These are phyloP conservation scores for Cladobotryum mycophilum DNA, from an alignment of 2,329 filamentous ascomycete species.

Conservation along the genomic window DNA sequence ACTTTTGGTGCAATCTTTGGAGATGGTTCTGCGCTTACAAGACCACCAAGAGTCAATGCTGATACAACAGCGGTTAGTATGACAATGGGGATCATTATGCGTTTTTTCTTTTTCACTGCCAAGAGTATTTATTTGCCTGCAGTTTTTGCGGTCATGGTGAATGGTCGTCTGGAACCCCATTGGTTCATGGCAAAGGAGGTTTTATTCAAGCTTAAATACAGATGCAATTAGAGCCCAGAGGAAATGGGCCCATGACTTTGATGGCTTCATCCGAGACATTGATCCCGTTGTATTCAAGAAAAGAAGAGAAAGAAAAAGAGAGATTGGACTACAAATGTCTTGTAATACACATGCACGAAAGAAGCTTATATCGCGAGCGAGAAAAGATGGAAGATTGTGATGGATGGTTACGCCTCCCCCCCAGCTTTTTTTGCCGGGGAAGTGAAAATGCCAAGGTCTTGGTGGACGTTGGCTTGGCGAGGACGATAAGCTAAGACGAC, in stretches of 20 bases:
- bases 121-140: background rate
- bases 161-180: too few species aligned
- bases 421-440: background rate
- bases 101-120: background rate
- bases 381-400: background rate
- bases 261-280: too few species aligned
- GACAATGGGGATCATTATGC: background rate
- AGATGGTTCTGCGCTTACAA: slow-evolving; percentile 1
- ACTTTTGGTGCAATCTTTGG: slow-evolving; percentile 47
- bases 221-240: background rate
- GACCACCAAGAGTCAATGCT: background rate
- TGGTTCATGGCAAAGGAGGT: background rate
- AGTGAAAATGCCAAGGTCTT: too few species aligned
- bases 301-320: background rate
- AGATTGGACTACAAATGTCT: background rate
- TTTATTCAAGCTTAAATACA: slow-evolving; percentile 7
- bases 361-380: background rate
- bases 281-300: background rate
- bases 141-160: too few species aligned
- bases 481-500: too few species aligned
- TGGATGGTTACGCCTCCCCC: background rate
- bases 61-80: background rate
- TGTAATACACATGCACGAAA: background rate
- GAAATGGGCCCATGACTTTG: background rate
- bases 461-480: too few species aligned